Percentiles rank a stretch among this genome's conserved stretches.
phyloP scores from a whole-genome alignment of 2,329 filamentous ascomycete genomes.

The Fusarium fracticaudum region DNA sequence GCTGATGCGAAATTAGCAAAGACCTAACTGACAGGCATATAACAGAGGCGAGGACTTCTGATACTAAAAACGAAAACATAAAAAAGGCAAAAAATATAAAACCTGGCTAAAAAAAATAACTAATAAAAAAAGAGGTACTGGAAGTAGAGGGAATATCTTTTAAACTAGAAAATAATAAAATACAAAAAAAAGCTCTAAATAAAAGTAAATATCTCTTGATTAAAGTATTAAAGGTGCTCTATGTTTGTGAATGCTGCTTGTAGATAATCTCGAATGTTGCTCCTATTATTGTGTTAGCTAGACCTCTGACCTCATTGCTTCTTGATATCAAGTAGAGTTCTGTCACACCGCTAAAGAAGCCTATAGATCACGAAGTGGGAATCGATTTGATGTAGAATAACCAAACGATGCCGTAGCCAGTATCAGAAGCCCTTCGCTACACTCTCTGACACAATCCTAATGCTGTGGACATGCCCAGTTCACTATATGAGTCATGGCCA shows the following conservation, averaged over 20 bases:
- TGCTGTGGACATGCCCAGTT: not conserved
- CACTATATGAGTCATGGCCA: rapidly evolving
- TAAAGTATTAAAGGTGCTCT: not conserved
- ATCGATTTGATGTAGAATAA: too few species aligned
- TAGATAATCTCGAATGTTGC: too few species aligned
- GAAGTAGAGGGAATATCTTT: not conserved
- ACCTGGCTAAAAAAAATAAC: not conserved
- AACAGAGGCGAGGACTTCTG: not conserved
- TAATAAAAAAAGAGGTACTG: not conserved
- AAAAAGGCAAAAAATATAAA: not conserved
- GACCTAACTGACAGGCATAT: not conserved
- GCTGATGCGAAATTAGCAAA: not conserved
- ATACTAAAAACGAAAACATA: not conserved
- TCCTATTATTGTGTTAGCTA: too few species aligned
- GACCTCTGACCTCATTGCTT: too few species aligned
- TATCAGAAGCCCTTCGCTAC: too few species aligned
- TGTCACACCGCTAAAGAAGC: too few species aligned
- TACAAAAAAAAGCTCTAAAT: not conserved
- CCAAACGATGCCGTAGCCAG: too few species aligned
- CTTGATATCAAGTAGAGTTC: too few species aligned
- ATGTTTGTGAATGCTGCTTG: too few species aligned
- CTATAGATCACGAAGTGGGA: too few species aligned
- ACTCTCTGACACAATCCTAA: too few species aligned
- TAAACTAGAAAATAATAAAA: not conserved
- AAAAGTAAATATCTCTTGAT: not conserved